A percentile compares a stretch with the other conserved stretches of the same genome.
phyloP scores from a whole-genome alignment of 2,329 filamentous ascomycete species.

The Thelonectria discophora region DNA sequence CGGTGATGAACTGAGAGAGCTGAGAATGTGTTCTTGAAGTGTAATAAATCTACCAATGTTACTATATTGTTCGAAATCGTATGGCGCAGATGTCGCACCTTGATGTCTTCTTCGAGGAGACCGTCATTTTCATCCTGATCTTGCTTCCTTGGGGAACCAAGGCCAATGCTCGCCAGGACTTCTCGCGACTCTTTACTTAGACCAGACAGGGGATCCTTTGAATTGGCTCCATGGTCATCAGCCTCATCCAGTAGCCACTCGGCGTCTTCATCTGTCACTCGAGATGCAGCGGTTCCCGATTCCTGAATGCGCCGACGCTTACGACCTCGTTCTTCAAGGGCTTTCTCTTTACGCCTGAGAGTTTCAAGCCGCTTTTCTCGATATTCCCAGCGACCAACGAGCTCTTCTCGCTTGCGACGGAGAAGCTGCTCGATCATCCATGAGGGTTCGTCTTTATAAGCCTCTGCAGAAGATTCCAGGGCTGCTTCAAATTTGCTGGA shows the following conservation, averaged over 20 bases:
- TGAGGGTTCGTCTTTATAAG: slow-evolving; percentile 74
- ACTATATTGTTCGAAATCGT: slow-evolving; percentile 37
- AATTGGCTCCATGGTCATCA: slow-evolving; percentile 58
- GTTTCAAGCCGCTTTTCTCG: slow-evolving; percentile 76
- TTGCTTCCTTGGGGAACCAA: slow-evolving; percentile 49
- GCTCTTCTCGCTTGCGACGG: slow-evolving; percentile 71
- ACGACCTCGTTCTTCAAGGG: slow-evolving; percentile 59
- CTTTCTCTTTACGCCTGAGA: slow-evolving; percentile 70
- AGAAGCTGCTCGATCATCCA: slow-evolving; percentile 86
- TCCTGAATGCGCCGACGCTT: slow-evolving; percentile 58
- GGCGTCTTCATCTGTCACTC: slow-evolving; percentile 64
- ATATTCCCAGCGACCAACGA: slow-evolving; percentile 73
- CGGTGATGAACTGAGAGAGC: slow-evolving; percentile 84
- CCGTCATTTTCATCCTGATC: slow-evolving; percentile 52
- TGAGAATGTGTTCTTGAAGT: slow-evolving; percentile 95
- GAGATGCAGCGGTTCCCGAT: slow-evolving; percentile 27
- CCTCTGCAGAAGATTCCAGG: slow-evolving; percentile 54
- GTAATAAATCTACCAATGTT: slow-evolving; percentile 75
- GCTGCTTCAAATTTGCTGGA: slow-evolving; percentile 63
- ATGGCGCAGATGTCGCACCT: slow-evolving; percentile 55
- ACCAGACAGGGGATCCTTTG: slow-evolving; percentile 57
- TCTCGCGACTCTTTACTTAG: slow-evolving; percentile 80
- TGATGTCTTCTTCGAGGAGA: slow-evolving; percentile 71
- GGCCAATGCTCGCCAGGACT: slow-evolving; percentile 72
- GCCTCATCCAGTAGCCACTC: slow-evolving; percentile 78